These are phyloP conservation scores for Neocucurbitaria cava DNA, from an alignment of 2,329 filamentous ascomycete species.

Conservation along the genomic window DNA sequence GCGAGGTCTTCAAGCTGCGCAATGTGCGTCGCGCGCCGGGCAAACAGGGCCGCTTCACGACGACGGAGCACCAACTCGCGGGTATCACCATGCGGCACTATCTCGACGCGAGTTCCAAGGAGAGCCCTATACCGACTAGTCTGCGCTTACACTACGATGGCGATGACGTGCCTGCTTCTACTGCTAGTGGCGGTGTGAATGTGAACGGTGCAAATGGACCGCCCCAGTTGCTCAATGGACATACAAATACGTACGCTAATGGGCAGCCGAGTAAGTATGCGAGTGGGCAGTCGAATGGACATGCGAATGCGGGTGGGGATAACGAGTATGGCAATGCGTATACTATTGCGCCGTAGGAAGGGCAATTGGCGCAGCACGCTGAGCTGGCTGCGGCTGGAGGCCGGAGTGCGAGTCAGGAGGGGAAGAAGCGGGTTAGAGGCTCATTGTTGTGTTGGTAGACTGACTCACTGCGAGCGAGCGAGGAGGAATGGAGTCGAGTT, in stretches of 20 bases:
- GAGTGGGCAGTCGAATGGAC: conserved; percentile 6
- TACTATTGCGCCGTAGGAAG: conserved; percentile 19
- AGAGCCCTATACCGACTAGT: conserved; percentile 50
- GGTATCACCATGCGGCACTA: conserved; percentile 59
- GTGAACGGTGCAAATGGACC: conserved; percentile 8
- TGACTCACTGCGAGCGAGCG: too few species aligned
- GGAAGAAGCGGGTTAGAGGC: too few species aligned
- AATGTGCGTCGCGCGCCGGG: conserved; percentile 42
- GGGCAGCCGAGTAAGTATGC: background rate
- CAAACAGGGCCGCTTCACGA: conserved; percentile 47
- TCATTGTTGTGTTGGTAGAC: too few species aligned
- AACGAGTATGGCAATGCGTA: conserved; percentile 21
- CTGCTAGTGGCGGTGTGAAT: too few species aligned
- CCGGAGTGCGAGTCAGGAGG: background rate
- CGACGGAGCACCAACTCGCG: conserved; percentile 55
- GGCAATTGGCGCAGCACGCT: too few species aligned
- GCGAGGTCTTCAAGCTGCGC: conserved; percentile 44
- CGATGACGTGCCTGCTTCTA: conserved; percentile 26
- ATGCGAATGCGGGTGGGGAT: conserved; percentile 17
- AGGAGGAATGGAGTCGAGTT: too few species aligned
- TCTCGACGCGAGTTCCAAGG: conserved; percentile 56
- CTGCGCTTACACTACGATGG: conserved; percentile 33
- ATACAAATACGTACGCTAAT: conserved; percentile 11
- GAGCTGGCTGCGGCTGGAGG: too few species aligned
- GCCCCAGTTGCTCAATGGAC: conserved; percentile 12